These are phyloP conservation scores for Hydrangea macrophylla DNA, from an alignment of 148 eudicot species.

Conservation along the genomic window DNA sequence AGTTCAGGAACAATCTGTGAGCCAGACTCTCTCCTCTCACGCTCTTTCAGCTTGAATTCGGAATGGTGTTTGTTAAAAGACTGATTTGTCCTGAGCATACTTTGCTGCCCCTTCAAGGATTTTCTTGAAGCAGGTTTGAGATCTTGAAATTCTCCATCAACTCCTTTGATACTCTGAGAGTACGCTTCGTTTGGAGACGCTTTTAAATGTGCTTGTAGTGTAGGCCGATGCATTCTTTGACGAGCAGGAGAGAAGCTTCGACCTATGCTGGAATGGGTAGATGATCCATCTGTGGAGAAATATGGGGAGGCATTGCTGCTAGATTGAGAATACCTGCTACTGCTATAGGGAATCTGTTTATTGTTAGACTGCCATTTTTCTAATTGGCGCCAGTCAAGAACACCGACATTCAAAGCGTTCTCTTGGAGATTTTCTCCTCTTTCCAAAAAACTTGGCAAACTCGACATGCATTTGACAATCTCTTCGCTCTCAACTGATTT, in stretches of 20 bases:
- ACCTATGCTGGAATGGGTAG: constrained; percentile 45
- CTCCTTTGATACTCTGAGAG: constrained; percentile 24
- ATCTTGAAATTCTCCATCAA: constrained; percentile 19
- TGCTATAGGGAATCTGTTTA: constrained; percentile 21
- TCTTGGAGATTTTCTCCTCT: constrained; percentile 54
- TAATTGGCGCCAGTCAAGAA: constrained; percentile 68
- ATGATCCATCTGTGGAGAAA: constrained; percentile 56
- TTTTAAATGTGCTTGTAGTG: constrained; percentile 35
- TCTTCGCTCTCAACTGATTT: constrained; percentile 52
- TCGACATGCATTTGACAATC: constrained; percentile 76
- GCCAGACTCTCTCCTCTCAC: constrained; percentile 27
- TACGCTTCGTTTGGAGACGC: constrained; percentile 25
- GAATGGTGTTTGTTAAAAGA: constrained; percentile 16
- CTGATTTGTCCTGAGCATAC: constrained; percentile 20
- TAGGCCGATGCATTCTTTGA: constrained; percentile 29
- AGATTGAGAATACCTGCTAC: constrained; percentile 38
- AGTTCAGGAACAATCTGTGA: constrained; percentile 16
- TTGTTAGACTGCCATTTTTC: constrained; percentile 68
- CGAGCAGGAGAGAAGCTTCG: constrained; percentile 46
- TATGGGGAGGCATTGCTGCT: constrained; percentile 49
- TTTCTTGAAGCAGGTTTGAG: constrained; percentile 23
- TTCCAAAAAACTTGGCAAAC: constrained; percentile 72
- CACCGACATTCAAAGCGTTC: constrained; percentile 75
- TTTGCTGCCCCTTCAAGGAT: constrained; percentile 30
- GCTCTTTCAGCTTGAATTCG: constrained; percentile 24